Evolutionary conservation across 2,329 filamentous ascomycete genomes (phyloP).

Genomic region (Aureobasidium sp.): DNA sequence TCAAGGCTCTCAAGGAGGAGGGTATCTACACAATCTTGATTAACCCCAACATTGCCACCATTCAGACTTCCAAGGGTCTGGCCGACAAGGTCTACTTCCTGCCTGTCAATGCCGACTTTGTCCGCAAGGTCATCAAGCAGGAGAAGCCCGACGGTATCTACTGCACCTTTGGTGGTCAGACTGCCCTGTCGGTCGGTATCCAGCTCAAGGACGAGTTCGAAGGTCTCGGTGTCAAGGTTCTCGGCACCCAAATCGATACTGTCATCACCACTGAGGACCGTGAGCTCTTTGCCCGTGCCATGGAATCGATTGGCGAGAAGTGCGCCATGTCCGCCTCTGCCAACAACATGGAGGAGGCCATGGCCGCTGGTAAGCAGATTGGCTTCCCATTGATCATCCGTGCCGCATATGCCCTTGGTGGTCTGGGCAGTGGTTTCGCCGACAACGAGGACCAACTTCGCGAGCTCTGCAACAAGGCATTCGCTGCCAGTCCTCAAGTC

Average conservation of each 20-base stretch:
- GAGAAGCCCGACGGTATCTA: conserved; percentile 96
- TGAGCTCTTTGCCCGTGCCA: conserved; percentile 93
- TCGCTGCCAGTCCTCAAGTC: conserved; percentile 91
- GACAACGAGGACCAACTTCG: conserved; percentile 76
- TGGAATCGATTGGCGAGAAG: conserved; percentile 97
- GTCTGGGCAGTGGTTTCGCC: conserved; percentile 90
- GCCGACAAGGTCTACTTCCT: conserved; percentile 99
- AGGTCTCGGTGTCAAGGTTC: conserved; percentile 80
- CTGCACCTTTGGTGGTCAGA: conserved; percentile 95
- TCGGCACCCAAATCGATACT: conserved; percentile 94
- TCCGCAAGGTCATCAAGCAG: conserved; percentile 92
- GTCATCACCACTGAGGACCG: conserved; percentile 98
- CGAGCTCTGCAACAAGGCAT: conserved; percentile 88
- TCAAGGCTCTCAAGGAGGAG: conserved; percentile 96
- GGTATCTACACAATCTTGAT: conserved; percentile 97
- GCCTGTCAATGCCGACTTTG: conserved; percentile 92
- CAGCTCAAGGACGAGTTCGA: conserved; percentile 97
- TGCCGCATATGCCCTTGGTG: conserved; percentile 91
- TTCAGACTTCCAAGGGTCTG: conserved; percentile 94
- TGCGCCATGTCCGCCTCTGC: conserved; percentile 96
- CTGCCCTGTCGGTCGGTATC: conserved; percentile 91
- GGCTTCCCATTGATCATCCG: conserved; percentile 96
- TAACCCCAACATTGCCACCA: conserved; percentile 98
- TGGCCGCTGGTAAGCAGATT: conserved; percentile 82
- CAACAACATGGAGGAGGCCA: conserved; percentile 78